Percentiles rank a stretch among this genome's conserved stretches.
Evolutionary conservation across 305 asterid species (phyloP).

Genomic region (Fraxinus sp.): DNA sequence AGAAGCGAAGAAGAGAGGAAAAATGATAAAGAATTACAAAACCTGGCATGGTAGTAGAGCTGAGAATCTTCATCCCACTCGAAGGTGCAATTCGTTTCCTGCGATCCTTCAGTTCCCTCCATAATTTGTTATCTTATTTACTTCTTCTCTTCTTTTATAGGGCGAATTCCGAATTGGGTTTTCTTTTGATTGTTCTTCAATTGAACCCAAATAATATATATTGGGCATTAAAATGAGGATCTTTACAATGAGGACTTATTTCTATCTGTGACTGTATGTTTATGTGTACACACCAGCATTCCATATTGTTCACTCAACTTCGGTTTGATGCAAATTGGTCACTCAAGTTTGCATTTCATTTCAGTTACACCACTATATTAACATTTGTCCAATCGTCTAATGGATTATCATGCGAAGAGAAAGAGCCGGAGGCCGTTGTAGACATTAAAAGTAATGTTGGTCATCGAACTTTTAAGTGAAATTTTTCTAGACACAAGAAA

Average conservation of each 20-base stretch:
- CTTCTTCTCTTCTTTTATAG: neutral
- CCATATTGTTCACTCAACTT: neutral
- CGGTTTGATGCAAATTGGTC: neutral
- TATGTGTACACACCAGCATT: neutral
- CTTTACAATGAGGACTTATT: neutral
- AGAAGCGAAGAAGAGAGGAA: neutral
- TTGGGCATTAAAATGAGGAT: neutral
- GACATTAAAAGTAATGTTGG: neutral
- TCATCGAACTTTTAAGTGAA: neutral
- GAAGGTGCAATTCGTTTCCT: conserved; percentile 42
- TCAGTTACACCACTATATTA: neutral
- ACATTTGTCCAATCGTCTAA: neutral
- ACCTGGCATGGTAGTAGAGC: conserved; percentile 90
- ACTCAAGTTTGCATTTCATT: neutral
- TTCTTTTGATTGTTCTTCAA: neutral
- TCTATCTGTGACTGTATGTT: neutral
- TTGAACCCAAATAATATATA: neutral
- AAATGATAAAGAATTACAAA: neutral
- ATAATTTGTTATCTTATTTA: conserved; percentile 19
- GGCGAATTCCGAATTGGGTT: neutral
- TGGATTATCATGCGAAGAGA: neutral
- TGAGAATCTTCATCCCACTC: conserved; percentile 79
- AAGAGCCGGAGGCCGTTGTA: neutral
- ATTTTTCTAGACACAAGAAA: no score
- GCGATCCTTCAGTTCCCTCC: conserved; percentile 34